A percentile compares a stretch with the other conserved stretches of the same genome.
Evolutionary conservation across 805 yeast genomes (phyloP).

Genomic region (Tetrapisispora pingtungensis): DNA sequence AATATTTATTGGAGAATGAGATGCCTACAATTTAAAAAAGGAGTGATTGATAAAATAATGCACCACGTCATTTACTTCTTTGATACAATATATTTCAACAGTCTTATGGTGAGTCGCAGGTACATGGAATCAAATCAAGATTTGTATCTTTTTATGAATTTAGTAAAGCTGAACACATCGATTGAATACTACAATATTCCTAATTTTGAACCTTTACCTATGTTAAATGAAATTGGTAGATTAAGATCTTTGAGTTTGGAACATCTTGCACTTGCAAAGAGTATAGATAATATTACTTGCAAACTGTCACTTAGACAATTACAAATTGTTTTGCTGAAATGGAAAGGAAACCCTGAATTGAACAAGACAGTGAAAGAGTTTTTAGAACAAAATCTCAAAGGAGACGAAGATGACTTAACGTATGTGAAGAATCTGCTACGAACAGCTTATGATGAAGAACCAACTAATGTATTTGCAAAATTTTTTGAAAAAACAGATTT

Average conservation of each 20-base stretch:
- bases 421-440: neutral
- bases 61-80: neutral
- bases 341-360: neutral
- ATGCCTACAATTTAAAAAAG: neutral
- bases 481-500: neutral
- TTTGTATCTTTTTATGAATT: neutral
- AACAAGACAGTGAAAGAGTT: neutral
- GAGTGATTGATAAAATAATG: neutral
- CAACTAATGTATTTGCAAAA: neutral
- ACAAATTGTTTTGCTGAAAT: neutral
- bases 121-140: neutral
- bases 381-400: neutral
- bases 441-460: neutral
- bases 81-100: conserved; percentile 1
- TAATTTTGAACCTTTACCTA: neutral
- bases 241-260: neutral
- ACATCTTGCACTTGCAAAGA: neutral
- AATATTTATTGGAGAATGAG: conserved; percentile 3
- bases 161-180: neutral
- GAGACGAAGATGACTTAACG: neutral
- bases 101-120: neutral
- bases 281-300: neutral
- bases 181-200: neutral
- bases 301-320: neutral
- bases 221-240: neutral